These are phyloP conservation scores for Nevesoporus exiguus DNA, from an alignment of 768 basidiomycete genomes.

Conservation along the genomic window DNA sequence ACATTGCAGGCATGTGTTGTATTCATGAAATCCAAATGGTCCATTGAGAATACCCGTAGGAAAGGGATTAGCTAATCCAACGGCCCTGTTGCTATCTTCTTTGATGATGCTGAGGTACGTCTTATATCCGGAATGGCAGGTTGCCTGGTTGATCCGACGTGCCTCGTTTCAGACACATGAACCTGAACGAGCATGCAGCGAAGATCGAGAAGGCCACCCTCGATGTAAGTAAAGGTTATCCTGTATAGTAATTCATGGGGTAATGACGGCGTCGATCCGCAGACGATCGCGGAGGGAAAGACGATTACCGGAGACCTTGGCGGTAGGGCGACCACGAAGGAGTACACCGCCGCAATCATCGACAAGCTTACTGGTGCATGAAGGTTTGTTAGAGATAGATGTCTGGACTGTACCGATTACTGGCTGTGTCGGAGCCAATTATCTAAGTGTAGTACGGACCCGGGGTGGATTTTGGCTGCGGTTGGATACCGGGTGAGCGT, in stretches of 20 bases:
- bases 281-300: constrained; percentile 98
- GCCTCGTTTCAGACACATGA: constrained; percentile 75
- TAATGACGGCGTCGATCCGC: constrained; percentile 10
- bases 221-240: constrained; percentile 51
- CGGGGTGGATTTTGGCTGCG: not conserved
- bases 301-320: constrained; percentile 94
- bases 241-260: not conserved
- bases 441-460: constrained; percentile 6
- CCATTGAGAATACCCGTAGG: constrained; percentile 39
- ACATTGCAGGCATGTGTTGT: constrained; percentile 76
- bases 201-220: constrained; percentile 93
- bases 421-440: not conserved
- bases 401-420: not conserved
- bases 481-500: constrained; percentile 16
- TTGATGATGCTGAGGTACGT: constrained; percentile 95
- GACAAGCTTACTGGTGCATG: constrained; percentile 49
- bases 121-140: constrained; percentile 6
- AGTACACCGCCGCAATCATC: constrained; percentile 90
- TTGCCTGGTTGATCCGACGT: constrained; percentile 23
- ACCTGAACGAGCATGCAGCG: constrained; percentile 73
- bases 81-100: constrained; percentile 91
- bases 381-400: constrained; percentile 7
- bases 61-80: constrained; percentile 96
- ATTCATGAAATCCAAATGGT: not conserved
- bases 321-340: constrained; percentile 83